Evolutionary conservation across 495 filamentous ascomycete species (phyloP), one percentile per base, ranked within the genome.

Genomic region (Penicillium waksmanii): DNA sequence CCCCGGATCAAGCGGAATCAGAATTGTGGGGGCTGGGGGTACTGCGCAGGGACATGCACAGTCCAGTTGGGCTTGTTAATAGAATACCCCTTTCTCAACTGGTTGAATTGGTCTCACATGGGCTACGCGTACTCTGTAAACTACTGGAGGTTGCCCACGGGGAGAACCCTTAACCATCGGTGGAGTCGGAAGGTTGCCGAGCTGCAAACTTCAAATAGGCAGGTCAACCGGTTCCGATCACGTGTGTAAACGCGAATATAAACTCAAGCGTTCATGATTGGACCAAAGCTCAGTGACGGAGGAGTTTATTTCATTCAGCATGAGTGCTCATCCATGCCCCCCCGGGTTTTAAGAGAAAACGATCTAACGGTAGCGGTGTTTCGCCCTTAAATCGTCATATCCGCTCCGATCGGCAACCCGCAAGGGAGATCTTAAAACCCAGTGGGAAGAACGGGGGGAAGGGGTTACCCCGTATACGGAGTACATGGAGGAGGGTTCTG

Each of bases 81-180:
- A 38, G 53, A 54, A 60, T 63, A 57, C 23, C 44, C 56, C 53
- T 35, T 44, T 33, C 47, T 51, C 18, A 42, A 33, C 49, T 53
- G 54, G 51, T 9, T 31, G 27, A 31, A 31, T 31, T 31, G 27
- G 27, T 4, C 27, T 31, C 27, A 5, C 27, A 5, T 31, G 27
- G 27, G 27, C 27, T 31, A 38, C 36, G 36, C 15, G 36, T n/a
- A 13, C 4, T 38, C 12, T 3, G 11, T n/a, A 38, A 38, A n/a
- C 36, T 38, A 36, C 54, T 19, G 50, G 27, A 38, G 42, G 8
- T 19, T 44, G 34, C 48, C 51, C 52, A 46, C 40, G 57, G 67
- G 64, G 61, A 53, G 61, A 66, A 65, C 58, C 59, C 64, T 67
- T 69, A 62, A 63, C 64, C 67, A 53, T 31, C 2, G 49, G 52